phyloP scores from a whole-genome alignment of 441 rosid species.

The Pelargonium fulgidum region DNA sequence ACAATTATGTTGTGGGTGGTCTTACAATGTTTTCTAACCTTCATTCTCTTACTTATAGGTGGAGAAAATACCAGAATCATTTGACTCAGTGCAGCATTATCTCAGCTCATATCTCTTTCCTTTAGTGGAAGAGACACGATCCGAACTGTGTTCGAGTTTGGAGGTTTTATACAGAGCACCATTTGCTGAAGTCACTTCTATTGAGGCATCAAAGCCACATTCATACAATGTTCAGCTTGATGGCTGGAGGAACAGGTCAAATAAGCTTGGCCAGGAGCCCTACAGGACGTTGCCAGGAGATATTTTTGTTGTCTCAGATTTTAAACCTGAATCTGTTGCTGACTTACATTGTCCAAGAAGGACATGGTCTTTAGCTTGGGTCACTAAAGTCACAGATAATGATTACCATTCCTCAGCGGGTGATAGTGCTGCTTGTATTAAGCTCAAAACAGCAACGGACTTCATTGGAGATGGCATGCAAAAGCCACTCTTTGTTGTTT shows the following conservation, averaged over 20 bases:
- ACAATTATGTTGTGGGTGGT: not conserved
- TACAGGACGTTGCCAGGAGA: conserved; percentile 1
- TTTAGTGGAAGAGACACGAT: conserved; percentile 27
- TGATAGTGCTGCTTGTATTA: not conserved
- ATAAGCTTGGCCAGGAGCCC: conserved; percentile 2
- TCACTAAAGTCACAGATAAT: not conserved
- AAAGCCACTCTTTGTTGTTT: not conserved
- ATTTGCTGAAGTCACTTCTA: not conserved
- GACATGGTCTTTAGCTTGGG: conserved; percentile 9
- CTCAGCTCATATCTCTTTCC: conserved; percentile 24
- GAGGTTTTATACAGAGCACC: conserved; percentile 2
- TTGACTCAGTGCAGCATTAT: conserved; percentile 19
- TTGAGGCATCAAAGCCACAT: not conserved
- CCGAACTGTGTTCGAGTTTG: conserved; percentile 5
- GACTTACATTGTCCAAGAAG: conserved; percentile 2
- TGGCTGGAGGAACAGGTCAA: not conserved
- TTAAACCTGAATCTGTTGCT: not conserved
- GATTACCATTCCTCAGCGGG: not conserved
- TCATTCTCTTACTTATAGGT: conserved; percentile 15
- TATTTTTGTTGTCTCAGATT: not conserved
- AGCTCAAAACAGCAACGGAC: not conserved
- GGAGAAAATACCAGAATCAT: conserved; percentile 23
- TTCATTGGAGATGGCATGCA: not conserved
- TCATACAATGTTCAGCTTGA: not conserved
- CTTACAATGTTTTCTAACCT: not conserved